These are phyloP conservation scores for Russula brevipes DNA, from an alignment of 768 basidiomycete genomes.

Conservation along the genomic window DNA sequence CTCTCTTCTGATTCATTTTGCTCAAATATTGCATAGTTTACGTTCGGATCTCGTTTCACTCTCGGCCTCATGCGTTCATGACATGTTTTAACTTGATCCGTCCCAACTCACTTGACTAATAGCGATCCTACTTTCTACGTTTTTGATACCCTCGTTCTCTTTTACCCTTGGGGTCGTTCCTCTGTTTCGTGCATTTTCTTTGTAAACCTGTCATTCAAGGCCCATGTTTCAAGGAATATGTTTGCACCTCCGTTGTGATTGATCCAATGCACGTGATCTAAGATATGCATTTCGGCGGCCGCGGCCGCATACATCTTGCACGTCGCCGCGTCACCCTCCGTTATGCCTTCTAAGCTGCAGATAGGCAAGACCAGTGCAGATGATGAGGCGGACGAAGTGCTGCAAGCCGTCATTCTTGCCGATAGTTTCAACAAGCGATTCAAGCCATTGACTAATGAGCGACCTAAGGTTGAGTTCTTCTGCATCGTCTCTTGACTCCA, in stretches of 20 bases:
- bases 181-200: conserved; percentile 51
- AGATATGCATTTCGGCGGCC: no score
- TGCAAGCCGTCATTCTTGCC: conserved; percentile 93
- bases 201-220: conserved; percentile 37
- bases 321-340: no score
- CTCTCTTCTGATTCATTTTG: conserved; percentile 28
- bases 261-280: neutral
- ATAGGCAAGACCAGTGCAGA: conserved; percentile 36
- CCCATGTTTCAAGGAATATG: conserved; percentile 17
- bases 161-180: conserved; percentile 50
- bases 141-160: conserved; percentile 36
- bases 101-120: conserved; percentile 61
- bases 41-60: conserved; percentile 53
- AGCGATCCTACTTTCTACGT: conserved; percentile 47
- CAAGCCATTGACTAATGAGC: conserved; percentile 79
- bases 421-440: conserved; percentile 96
- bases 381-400: conserved; percentile 73
- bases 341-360: conserved; percentile 63
- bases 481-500: conserved; percentile 16
- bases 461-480: conserved; percentile 61
- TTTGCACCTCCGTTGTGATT: neutral
- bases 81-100: conserved; percentile 58
- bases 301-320: no score
- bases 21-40: conserved; percentile 37
- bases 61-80: conserved; percentile 44